A percentile compares a stretch with the other conserved stretches of the same genome.
Conservation (phyloP, 495 filamentous ascomycete genomes). For the Xylaria palmicola region DNA sequence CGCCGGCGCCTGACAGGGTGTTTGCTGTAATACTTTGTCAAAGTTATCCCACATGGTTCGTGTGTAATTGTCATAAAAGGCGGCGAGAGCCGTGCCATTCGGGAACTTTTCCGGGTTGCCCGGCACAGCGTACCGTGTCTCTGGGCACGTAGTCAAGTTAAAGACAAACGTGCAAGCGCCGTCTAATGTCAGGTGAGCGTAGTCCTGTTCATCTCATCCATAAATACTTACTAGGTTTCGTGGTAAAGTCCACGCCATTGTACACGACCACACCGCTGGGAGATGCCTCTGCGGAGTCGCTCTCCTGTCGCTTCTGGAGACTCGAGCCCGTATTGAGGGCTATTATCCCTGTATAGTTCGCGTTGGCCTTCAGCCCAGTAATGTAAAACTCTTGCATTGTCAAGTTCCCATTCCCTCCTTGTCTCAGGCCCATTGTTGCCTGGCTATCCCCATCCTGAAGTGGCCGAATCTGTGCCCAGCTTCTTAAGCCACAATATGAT, state of each 20-base stretch:
- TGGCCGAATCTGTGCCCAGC: conserved; percentile 59
- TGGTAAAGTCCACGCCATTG: conserved; percentile 63
- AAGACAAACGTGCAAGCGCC: conserved; percentile 72
- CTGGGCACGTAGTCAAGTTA: conserved; percentile 78
- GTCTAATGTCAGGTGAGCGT: conserved; percentile 22
- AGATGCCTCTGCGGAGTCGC: conserved; percentile 42
- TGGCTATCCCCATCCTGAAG: conserved; percentile 43
- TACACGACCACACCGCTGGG: conserved; percentile 74
- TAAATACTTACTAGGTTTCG: conserved; percentile 65
- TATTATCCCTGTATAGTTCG: conserved; percentile 68
- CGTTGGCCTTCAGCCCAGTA: conserved; percentile 64
- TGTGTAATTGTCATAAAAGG: conserved; percentile 70
- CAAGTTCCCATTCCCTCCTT: conserved; percentile 54
- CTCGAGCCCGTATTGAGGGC: conserved; percentile 61
- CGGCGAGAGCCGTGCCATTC: conserved; percentile 50
- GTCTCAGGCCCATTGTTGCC: conserved; percentile 64
- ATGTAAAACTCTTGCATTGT: conserved; percentile 88
- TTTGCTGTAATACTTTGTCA: conserved; percentile 72
- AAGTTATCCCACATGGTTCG: conserved; percentile 68
- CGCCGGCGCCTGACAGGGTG: conserved; percentile 74
- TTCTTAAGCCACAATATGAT: conserved; percentile 72
- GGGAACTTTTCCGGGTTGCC: conserved; percentile 62
- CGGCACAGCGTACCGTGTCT: conserved; percentile 88
- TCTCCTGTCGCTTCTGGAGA: conserved; percentile 42
- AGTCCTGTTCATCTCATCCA: not conserved